phyloP scores from a whole-genome alignment of 805 yeast species.

The Starmera amethionina region DNA sequence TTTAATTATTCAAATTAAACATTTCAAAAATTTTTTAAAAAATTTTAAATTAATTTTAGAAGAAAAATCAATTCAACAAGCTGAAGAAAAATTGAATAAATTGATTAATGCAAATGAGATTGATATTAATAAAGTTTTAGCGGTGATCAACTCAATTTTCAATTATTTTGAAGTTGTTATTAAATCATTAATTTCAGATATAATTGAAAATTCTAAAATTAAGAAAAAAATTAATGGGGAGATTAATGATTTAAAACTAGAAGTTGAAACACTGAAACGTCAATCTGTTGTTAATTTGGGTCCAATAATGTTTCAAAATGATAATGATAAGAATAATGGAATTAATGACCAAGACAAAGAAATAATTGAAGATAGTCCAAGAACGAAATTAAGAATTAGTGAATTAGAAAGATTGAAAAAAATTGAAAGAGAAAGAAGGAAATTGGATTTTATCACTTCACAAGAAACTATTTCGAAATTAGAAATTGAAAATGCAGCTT shows the following conservation, averaged over 20 bases:
- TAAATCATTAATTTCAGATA: slow-evolving; percentile 44
- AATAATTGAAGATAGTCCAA: slow-evolving; percentile 17
- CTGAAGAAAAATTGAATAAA: slow-evolving; percentile 38
- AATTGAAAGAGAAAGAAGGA: slow-evolving; percentile 60
- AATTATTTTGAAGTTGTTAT: slow-evolving; percentile 53
- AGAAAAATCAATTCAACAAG: slow-evolving; percentile 47
- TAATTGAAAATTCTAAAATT: slow-evolving; percentile 10
- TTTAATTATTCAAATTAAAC: slow-evolving; percentile 30
- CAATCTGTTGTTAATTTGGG: no score
- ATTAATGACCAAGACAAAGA: slow-evolving; percentile 6
- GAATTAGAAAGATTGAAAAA: slow-evolving; percentile 60
- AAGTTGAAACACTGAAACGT: slow-evolving; percentile 1
- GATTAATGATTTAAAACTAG: slow-evolving; percentile 2
- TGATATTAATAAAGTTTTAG: slow-evolving; percentile 16
- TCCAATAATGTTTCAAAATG: no score
- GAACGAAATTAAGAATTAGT: slow-evolving; percentile 41
- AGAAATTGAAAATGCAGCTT: slow-evolving; percentile 41
- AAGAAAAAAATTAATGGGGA: background rate
- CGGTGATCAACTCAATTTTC: slow-evolving; percentile 32
- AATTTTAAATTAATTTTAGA: slow-evolving; percentile 48
- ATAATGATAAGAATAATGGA: slow-evolving; percentile 10
- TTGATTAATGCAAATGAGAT: slow-evolving; percentile 22
- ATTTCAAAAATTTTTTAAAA: slow-evolving; percentile 39
- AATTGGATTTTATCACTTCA: slow-evolving; percentile 50
- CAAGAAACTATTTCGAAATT: slow-evolving; percentile 39